A percentile compares a stretch with the other conserved stretches of the same genome.
phyloP scores from a whole-genome alignment of 106 monocot genomes.

The Dendrobium catenatum region DNA sequence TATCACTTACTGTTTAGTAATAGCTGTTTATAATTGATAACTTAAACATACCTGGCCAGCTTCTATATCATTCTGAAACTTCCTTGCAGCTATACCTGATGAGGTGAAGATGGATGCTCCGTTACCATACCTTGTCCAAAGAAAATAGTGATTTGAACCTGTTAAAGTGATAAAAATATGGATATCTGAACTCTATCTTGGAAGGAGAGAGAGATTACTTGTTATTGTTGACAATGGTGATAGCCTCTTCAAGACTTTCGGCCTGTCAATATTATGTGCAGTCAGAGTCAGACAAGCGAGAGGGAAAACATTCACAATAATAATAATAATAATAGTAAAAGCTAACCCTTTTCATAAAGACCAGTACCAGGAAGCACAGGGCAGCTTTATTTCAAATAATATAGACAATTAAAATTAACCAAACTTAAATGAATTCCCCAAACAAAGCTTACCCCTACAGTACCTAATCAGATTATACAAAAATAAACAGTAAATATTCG shows the following conservation, averaged over 20 bases:
- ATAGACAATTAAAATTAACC: too few relatives aligned
- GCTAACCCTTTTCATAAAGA: too few relatives aligned
- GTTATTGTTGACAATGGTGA: slow-evolving; percentile 75
- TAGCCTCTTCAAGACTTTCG: slow-evolving; percentile 81
- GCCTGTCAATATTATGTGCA: slow-evolving; percentile 37
- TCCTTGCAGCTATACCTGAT: slow-evolving; percentile 87
- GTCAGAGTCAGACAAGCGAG: background rate
- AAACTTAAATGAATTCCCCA: too few relatives aligned
- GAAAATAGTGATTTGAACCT: background rate
- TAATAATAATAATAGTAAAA: too few relatives aligned
- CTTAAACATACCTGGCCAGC: slow-evolving; percentile 72
- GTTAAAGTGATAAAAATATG: background rate
- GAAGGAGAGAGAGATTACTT: slow-evolving; percentile 37
- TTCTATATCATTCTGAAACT: slow-evolving; percentile 93
- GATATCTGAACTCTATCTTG: background rate
- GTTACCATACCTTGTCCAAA: slow-evolving; percentile 74
- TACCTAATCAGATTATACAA: too few relatives aligned
- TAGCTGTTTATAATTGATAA: background rate
- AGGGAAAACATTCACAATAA: background rate
- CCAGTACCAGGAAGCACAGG: too few relatives aligned
- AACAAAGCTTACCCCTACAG: too few relatives aligned
- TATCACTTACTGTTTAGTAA: too few relatives aligned
- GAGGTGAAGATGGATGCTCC: slow-evolving; percentile 98
- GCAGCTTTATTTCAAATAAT: too few relatives aligned
- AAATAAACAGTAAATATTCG: too few relatives aligned